These are phyloP conservation scores for Peronospora belbahrii DNA, from an alignment of 352 stramenopile species.

Conservation along the genomic window DNA sequence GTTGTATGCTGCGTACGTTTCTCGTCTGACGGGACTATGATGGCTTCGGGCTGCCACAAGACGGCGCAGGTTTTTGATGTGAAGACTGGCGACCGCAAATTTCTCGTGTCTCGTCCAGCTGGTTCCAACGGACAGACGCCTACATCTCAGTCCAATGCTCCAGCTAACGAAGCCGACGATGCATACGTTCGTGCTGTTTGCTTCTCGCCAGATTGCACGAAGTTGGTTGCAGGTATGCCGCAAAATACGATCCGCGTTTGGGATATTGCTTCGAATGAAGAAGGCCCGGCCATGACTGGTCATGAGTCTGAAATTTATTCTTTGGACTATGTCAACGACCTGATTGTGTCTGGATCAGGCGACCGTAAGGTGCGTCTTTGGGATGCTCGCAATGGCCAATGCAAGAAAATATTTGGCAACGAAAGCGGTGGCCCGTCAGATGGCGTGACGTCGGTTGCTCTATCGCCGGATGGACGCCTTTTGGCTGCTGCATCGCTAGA, in stretches of 20 bases:
- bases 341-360: conserved; percentile 81
- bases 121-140: conserved; percentile 33
- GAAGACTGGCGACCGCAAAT: conserved; percentile 77
- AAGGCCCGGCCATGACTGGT: conserved; percentile 70
- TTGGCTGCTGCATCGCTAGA: conserved; percentile 74
- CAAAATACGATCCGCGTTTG: conserved; percentile 85
- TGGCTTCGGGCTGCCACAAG: conserved; percentile 83
- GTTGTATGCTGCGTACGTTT: conserved; percentile 84
- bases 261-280: conserved; percentile 83
- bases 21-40: conserved; percentile 76
- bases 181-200: conserved; percentile 79
- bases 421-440: conserved; percentile 73
- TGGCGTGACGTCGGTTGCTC: conserved; percentile 71
- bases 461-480: conserved; percentile 69
- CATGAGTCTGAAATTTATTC: conserved; percentile 86
- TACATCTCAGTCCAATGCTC: conserved; percentile 34
- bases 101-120: conserved; percentile 62
- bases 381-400: conserved; percentile 74
- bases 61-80: conserved; percentile 83
- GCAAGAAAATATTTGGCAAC: conserved; percentile 80
- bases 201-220: conserved; percentile 79
- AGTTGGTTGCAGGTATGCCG: conserved; percentile 82
- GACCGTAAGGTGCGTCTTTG: conserved; percentile 80
- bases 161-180: conserved; percentile 64
- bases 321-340: conserved; percentile 79